Evolutionary conservation across 306 rosid genomes (phyloP).

Genomic region (Vachellia collinsii): DNA sequence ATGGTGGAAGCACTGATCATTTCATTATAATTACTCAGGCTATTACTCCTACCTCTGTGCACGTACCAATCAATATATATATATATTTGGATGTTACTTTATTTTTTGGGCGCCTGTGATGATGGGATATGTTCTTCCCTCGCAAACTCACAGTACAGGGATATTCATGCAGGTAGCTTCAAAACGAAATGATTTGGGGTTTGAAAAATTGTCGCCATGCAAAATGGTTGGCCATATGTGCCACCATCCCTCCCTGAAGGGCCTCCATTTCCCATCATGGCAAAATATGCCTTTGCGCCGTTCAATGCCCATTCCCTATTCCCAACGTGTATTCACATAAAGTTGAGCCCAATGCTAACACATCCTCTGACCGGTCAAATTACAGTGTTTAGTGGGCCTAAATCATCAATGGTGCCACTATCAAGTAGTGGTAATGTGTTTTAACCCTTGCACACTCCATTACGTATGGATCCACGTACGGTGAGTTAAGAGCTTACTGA

Average conservation of each 20-base stretch:
- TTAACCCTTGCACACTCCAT: no score
- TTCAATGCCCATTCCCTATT: constrained; percentile 35
- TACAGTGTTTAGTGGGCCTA: neutral
- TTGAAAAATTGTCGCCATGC: constrained; percentile 88
- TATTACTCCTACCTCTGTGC: constrained; percentile 6
- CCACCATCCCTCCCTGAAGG: constrained; percentile 31
- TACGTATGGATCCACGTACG: no score
- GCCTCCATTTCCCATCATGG: constrained; percentile 3
- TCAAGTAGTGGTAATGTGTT: no score
- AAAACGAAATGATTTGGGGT: constrained; percentile 69
- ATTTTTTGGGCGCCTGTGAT: neutral
- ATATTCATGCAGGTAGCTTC: constrained; percentile 35
- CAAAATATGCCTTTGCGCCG: neutral
- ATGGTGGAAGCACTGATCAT: no score
- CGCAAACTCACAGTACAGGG: constrained; percentile 29
- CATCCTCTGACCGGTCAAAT: constrained; percentile 26
- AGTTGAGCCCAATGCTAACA: neutral
- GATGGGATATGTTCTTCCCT: constrained; percentile 44
- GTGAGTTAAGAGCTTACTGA: no score
- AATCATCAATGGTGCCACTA: no score
- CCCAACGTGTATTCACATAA: constrained; percentile 9
- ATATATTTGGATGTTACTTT: neutral
- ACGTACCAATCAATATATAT: constrained; percentile 17
- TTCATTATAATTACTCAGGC: no score
- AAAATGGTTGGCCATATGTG: constrained; percentile 27